A percentile compares a stretch with the other conserved stretches of the same genome.
Conservation (phyloP, 345 rosid species). For the Lenwebbia sp. region DNA sequence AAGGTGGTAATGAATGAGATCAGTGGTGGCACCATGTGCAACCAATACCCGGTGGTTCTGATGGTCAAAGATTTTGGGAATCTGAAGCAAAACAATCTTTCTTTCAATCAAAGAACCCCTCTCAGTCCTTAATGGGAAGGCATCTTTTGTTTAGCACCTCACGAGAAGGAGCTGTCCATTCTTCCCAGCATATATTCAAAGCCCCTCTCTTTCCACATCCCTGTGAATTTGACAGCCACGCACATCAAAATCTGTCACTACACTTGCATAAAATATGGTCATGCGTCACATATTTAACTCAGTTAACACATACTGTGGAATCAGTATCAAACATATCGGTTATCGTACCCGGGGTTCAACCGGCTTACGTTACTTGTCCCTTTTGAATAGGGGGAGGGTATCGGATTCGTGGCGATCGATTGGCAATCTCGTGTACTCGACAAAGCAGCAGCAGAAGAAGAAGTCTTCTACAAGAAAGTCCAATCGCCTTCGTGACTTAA, state of each 20-base stretch:
- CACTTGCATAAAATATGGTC: not conserved
- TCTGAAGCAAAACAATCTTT: not conserved
- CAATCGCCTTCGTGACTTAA: not conserved
- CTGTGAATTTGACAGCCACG: not conserved
- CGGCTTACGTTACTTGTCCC: not conserved
- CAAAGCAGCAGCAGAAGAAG: not conserved
- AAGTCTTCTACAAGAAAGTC: not conserved
- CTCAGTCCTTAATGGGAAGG: not conserved
- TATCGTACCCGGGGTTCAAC: not conserved
- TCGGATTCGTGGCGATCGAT: not conserved
- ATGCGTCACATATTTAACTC: not conserved
- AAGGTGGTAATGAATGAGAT: not conserved
- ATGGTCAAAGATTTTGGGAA: not conserved
- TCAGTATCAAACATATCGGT: not conserved
- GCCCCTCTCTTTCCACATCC: not conserved
- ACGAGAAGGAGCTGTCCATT: not conserved
- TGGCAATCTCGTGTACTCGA: not conserved
- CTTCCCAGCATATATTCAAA: not conserved
- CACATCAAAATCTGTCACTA: not conserved
- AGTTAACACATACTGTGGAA: not conserved
- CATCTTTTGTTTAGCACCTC: not conserved
- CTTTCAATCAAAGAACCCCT: not conserved
- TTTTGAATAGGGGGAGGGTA: not conserved
- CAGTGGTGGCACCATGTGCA: slow-evolving; percentile 2
- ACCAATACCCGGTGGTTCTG: not conserved